Conservation (phyloP, 306 rosid species). For the Vigna mungo region DNA sequence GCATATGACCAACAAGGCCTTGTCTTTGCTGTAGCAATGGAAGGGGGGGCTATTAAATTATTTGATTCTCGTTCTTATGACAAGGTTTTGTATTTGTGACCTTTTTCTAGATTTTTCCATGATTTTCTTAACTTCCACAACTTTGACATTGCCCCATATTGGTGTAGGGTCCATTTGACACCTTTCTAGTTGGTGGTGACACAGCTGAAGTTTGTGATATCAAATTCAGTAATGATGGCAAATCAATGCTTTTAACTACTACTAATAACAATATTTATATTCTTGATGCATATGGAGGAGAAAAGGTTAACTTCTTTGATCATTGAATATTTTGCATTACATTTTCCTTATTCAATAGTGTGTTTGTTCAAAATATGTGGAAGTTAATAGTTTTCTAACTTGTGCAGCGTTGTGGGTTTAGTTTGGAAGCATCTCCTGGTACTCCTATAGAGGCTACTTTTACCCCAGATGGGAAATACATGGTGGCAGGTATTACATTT, state of each 20-base stretch:
- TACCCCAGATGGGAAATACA: slow-evolving; percentile 93
- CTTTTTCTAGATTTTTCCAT: slow-evolving; percentile 24
- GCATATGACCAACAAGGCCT: slow-evolving; percentile 99
- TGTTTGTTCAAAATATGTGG: slow-evolving; percentile 13
- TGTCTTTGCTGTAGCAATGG: slow-evolving; percentile 99
- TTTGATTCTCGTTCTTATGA: slow-evolving; percentile 97
- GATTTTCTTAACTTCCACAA: slow-evolving; percentile 38
- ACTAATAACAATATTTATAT: slow-evolving; percentile 84
- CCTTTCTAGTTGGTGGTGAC: slow-evolving; percentile 98
- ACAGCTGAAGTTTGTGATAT: slow-evolving; percentile 96
- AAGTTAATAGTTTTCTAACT: slow-evolving; percentile 36
- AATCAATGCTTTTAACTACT: slow-evolving; percentile 96
- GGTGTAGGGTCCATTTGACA: slow-evolving; percentile 92
- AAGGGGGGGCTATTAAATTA: slow-evolving; percentile 97
- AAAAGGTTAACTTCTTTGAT: slow-evolving; percentile 67
- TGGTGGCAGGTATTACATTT: slow-evolving; percentile 74
- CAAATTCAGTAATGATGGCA: slow-evolving; percentile 95
- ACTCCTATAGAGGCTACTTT: slow-evolving; percentile 86
- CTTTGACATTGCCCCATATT: slow-evolving; percentile 45
- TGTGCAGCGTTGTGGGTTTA: slow-evolving; percentile 92
- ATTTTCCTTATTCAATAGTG: slow-evolving; percentile 10
- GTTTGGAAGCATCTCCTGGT: slow-evolving; percentile 88
- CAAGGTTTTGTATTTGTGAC: slow-evolving; percentile 65
- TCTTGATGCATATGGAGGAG: slow-evolving; percentile 96
- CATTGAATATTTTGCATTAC: slow-evolving; percentile 24